Evolutionary conservation across 2,329 filamentous ascomycete species (phyloP), one percentile per base, ranked within the genome.

Genomic region (Neonectria faginata): DNA sequence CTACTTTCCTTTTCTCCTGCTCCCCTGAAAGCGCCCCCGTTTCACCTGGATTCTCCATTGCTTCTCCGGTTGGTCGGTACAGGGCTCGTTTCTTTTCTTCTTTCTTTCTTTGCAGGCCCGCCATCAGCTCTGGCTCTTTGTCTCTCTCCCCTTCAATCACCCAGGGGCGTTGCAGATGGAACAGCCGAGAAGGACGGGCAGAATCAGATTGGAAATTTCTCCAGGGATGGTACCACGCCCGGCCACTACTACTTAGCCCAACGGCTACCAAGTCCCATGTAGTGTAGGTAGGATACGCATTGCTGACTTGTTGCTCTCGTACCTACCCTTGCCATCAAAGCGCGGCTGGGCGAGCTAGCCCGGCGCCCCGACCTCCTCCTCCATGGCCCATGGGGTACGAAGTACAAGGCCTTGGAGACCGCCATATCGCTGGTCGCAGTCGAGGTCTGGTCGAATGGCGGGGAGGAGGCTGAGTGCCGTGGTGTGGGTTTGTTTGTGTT

Each of bases 41-140:
- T 63, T 63, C 60, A 62, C 25, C 41, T 58, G 39, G 39, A 48
- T 51, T 58, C 57, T 36, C 47, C 47, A 25, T 44, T 47, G 45
- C 48, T 57, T 33, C 44, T 39, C 39, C 31, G 60, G 60, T 58
- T 62, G 60, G 54, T 44, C 20, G 45, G 14, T 51, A 45, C 58
- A 61, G 58, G 41, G 31, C 51, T 45, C 27, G 29, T 31, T 51
- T 42, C 39, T 45, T n/a, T 44, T 47, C 33, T 45, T 16, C 33
- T 47, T 25, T 39, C 8, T 42, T 20, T 50, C 11, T 22, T 14
- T n/a, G n/a, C 39, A 52, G 50, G 18, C 42, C 31, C 48, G 41
- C 50, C 16, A 41, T 31, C 27, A n/a, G 25, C 45, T 53, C 52
- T 57, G 44, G 53, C 22, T 18, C 55, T 58, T 58, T 18, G 47